Base-by-base conservation (phyloP, 371 early-diverging fungal species). In the Coemansia sp. region DNA sequence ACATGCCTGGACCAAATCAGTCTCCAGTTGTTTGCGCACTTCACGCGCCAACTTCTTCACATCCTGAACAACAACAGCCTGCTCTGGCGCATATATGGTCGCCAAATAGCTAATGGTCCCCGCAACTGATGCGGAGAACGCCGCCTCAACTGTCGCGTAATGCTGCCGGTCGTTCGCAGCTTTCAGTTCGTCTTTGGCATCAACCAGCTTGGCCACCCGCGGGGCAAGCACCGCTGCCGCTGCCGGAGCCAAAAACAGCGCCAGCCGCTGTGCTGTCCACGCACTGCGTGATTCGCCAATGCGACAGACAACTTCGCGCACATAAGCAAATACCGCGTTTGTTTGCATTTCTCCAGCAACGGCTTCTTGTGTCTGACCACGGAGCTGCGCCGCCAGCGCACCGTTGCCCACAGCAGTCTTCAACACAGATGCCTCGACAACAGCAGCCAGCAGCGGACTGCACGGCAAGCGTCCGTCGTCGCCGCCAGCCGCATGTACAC, bases 361-460 rank as follows among this genome's bases (percentile, higher is more conserved):
- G 7, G 26, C 45, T 48, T 26, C 21, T 42, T 8, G 11, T 2
- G 52, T 4, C 3, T 50, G n/a, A 5, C 42, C 61, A n/a, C 61
- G 64, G 51, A 72, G 53, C 26, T n/a, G 40, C 2, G 45, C 42
- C 0, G 68, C 72, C 56, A 72, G 60, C 16, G 64, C 18, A 14
- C 72, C 72, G 26, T 29, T 61, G 39, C 76, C 76, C 6, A 26
- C 39, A 2, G 73, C 61, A 10, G 59, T 45, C 59, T 64, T 75
- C 8, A 75, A 59, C 22, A 77, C 51, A 5, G 63, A 74, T 0
- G 74, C 65, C 40, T 77, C 74, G 13, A 63, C 60, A 1, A 74
- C 29, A 2, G 77, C 77, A 0, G 77, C 26, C 55, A 77, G 62
- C n/a, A 77, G 58, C 0, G 74, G 77, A 24, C 77, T 77, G 18